Conservation (phyloP, 2,329 filamentous ascomycete genomes). For the Ascochyta pisi region DNA sequence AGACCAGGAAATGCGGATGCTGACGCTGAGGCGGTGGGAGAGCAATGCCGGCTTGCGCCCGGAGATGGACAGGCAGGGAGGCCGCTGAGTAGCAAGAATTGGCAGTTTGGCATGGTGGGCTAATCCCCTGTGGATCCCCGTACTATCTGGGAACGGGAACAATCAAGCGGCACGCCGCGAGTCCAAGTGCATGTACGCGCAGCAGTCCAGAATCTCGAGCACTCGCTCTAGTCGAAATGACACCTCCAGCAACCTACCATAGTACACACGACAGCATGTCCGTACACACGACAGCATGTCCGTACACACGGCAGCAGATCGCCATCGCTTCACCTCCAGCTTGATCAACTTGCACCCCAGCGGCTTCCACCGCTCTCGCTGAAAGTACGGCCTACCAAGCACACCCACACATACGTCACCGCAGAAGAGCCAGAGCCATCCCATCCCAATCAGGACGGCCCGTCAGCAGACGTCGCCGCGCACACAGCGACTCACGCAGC, state of each 20-base stretch:
- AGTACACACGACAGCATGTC: not conserved
- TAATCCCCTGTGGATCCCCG: slow-evolving; percentile 14
- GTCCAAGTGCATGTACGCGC: slow-evolving; percentile 6
- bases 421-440: not conserved
- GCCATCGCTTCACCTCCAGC: slow-evolving; percentile 1
- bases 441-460: not conserved
- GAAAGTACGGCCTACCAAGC: not conserved
- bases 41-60: slow-evolving; percentile 17
- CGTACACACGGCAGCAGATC: not conserved
- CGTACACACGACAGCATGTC: not conserved
- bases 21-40: slow-evolving; percentile 8
- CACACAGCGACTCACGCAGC: not conserved
- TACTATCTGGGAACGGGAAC: slow-evolving; percentile 7
- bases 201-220: not conserved
- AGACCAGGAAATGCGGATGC: not conserved
- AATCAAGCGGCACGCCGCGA: slow-evolving; percentile 9
- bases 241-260: not conserved
- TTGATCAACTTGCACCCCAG: not conserved
- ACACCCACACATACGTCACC: slow-evolving; percentile 8
- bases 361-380: not conserved
- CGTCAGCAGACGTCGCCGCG: not conserved
- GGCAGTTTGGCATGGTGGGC: slow-evolving; percentile 14
- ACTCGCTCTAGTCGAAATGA: not conserved
- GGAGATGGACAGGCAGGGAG: slow-evolving; percentile 6
- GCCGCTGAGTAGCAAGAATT: slow-evolving; percentile 14